Conservation (phyloP, 2,329 filamentous ascomycete genomes). For the Botrytis cinerea region DNA sequence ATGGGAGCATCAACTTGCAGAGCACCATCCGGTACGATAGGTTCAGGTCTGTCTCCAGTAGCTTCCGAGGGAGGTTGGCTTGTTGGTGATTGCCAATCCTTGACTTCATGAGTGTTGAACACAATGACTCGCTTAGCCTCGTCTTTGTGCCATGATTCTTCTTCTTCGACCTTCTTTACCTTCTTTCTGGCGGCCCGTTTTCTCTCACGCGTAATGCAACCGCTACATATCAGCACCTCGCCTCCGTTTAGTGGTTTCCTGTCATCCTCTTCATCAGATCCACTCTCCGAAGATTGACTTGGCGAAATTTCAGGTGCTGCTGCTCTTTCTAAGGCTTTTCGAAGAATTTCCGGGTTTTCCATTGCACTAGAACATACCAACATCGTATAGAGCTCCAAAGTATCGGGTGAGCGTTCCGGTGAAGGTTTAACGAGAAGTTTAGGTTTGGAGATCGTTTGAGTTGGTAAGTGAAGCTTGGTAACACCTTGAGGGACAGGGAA, state of each 20-base stretch:
- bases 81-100: conserved; percentile 73
- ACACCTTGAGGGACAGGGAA: conserved; percentile 73
- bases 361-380: conserved; percentile 93
- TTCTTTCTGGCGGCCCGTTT: conserved; percentile 93
- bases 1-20: conserved; percentile 85
- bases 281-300: conserved; percentile 29
- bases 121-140: conserved; percentile 82
- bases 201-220: conserved; percentile 88
- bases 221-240: conserved; percentile 87
- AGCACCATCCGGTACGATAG: conserved; percentile 56
- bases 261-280: conserved; percentile 48
- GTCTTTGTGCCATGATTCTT: conserved; percentile 80
- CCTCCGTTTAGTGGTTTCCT: conserved; percentile 81
- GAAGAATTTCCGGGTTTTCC: conserved; percentile 66
- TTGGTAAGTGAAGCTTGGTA: conserved; percentile 80
- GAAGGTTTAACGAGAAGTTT: conserved; percentile 79
- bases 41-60: conserved; percentile 49
- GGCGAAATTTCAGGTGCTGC: conserved; percentile 41
- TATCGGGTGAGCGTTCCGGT: conserved; percentile 68
- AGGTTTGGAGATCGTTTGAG: conserved; percentile 90
- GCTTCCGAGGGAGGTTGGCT: conserved; percentile 51
- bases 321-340: conserved; percentile 57
- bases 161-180: conserved; percentile 88
- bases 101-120: conserved; percentile 86
- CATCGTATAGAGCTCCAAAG: conserved; percentile 75